Percentiles rank a stretch among this genome's conserved stretches.
Evolutionary conservation across 23 red algal genomes (phyloP).

Genomic region (Gracilaria domingensis): DNA sequence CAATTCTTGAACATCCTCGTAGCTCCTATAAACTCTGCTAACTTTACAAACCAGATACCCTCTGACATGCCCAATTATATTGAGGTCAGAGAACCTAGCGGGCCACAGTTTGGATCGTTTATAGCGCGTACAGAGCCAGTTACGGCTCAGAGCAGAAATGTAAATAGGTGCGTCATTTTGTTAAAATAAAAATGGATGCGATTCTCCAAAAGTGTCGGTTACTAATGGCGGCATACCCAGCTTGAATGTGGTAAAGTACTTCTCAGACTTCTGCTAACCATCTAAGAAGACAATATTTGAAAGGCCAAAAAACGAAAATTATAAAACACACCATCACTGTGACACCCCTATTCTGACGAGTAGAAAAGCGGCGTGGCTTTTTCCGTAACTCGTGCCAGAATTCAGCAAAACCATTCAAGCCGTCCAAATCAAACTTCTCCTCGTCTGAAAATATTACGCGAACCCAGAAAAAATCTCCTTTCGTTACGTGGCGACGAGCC

Average conservation of each 20-base stretch:
- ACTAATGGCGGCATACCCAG: not conserved
- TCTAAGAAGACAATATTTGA: not conserved
- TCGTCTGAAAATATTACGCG: not conserved
- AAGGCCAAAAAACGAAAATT: not conserved
- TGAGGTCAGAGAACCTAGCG: not conserved
- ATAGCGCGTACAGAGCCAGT: not conserved
- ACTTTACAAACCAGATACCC: not conserved
- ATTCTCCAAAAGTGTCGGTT: not conserved
- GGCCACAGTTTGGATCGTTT: not conserved
- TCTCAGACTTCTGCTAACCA: not conserved
- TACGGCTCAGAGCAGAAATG: not conserved
- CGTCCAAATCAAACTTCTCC: slow-evolving; percentile 30
- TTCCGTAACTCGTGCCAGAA: not conserved
- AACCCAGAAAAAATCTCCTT: no score
- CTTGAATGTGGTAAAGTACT: not conserved
- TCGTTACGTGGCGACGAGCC: no score
- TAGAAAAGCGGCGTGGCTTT: slow-evolving; percentile 1
- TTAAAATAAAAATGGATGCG: not conserved
- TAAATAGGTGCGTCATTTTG: slow-evolving; percentile 19
- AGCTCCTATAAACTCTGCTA: not conserved
- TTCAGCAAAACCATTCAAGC: not conserved
- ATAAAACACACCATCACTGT: slow-evolving; percentile 26
- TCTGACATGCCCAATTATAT: slow-evolving; percentile 19
- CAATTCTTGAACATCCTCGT: not conserved
- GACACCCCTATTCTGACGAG: not conserved